Base-by-base conservation (phyloP, 2,329 filamentous ascomycete genomes). In the Ceratocystis colombiana region DNA sequence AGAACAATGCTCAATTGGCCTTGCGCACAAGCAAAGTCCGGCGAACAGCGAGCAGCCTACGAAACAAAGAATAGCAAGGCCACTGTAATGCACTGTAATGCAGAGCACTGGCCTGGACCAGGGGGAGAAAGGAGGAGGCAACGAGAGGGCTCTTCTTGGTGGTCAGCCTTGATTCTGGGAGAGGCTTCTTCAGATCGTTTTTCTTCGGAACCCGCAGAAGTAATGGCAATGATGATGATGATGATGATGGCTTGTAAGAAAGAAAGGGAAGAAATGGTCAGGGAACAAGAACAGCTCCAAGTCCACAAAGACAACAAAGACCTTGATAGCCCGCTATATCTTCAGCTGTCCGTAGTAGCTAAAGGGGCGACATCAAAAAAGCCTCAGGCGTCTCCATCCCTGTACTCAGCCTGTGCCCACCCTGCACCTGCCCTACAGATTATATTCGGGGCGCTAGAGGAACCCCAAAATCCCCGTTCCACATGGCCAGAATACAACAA, bases 11-110 rank as follows among this genome's bases (percentile, higher is more conserved):
- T 57, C 20, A 10, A 8, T 33, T 25, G 62, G 12, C 37, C 37
- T 57, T 30, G n/a, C 44, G 30, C 50, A 30, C 46, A 50, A 65
- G 37, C 48, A 30, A 41, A 41, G 37, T 12, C 45, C 44, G 41
- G 22, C 17, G 41, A 25, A 28, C 33, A 20, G 22, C 15, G 4
- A 20, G 48, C n/a, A 33, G 22, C 12, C 25, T n/a, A 12, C 41
- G 25, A 45, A 37, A 25, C 30, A 37, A 59, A 28, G 20, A 28
- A 45, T 15, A 55, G 20, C 37, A 25, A 45, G n/a, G 33, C 28
- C 61, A 33, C 37, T 63, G 53, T 65, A 45, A 57, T 30, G 57
- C 50, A 44, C 50, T 41, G 50, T 55, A 50, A 57, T 61, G 64
- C 41, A 65, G 41, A 25, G 53, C 64, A 65, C 37, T 46, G 45